Percentiles rank a stretch among this genome's conserved stretches.
Conservation (phyloP, 305 asterid genomes). For the Ajuga reptans region DNA sequence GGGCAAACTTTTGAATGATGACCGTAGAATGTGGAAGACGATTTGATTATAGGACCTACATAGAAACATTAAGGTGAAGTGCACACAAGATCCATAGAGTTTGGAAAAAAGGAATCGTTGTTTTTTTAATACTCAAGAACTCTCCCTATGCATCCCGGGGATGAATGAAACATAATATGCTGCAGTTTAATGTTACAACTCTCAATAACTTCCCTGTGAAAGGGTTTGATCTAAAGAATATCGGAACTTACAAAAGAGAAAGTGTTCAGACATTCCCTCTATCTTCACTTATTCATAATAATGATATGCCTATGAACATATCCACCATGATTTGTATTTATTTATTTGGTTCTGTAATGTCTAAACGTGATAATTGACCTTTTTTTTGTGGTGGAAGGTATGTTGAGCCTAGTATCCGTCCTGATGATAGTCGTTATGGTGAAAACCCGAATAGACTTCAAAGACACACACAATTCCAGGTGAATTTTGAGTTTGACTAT, state of each 20-base stretch:
- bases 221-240: not conserved
- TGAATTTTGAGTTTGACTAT: constrained; percentile 22
- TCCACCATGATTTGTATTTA: not conserved
- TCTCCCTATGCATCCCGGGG: not conserved
- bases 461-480: constrained; percentile 96
- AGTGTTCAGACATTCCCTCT: not conserved
- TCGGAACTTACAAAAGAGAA: not conserved
- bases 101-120: not conserved
- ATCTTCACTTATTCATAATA: not conserved
- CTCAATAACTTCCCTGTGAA: not conserved
- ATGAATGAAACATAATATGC: not conserved
- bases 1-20: not conserved
- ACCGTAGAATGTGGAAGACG: not conserved
- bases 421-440: constrained; percentile 97
- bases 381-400: constrained; percentile 61
- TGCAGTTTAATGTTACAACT: not conserved
- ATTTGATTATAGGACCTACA: not conserved
- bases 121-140: not conserved
- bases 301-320: not conserved
- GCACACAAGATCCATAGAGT: not conserved
- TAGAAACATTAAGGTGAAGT: not conserved
- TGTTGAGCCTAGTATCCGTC: constrained; percentile 93
- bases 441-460: constrained; percentile 99
- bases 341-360: constrained; percentile 3
- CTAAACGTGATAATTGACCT: constrained; percentile 28